Conservation (phyloP, 192 early-diverging fungal genomes). For the Coemansia sp. region DNA sequence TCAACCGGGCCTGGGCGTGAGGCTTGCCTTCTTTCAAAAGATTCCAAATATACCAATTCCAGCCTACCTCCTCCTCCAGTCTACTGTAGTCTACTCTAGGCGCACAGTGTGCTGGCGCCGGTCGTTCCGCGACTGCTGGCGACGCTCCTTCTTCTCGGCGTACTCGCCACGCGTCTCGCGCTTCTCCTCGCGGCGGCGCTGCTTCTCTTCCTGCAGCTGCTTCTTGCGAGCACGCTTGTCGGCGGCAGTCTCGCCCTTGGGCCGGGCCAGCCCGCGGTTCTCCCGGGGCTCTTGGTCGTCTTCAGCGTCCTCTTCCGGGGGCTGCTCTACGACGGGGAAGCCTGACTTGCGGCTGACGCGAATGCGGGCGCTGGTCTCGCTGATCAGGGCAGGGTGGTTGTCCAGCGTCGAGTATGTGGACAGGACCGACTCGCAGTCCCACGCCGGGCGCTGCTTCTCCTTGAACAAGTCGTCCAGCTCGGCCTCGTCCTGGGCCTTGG, state of each 20-base stretch:
- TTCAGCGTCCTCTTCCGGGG: conserved; percentile 14
- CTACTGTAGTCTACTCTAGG: neutral
- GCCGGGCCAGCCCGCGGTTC: conserved; percentile 69
- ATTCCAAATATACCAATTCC: too few relatives aligned
- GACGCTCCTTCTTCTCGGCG: conserved; percentile 40
- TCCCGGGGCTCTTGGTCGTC: conserved; percentile 19
- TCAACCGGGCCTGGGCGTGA: conserved; percentile 53
- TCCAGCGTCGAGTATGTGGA: conserved; percentile 91
- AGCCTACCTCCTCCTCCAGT: too few relatives aligned
- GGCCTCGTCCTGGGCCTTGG: conserved; percentile 31
- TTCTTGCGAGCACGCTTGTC: conserved; percentile 91
- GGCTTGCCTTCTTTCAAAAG: neutral
- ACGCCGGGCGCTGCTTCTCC: conserved; percentile 55
- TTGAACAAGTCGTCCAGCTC: conserved; percentile 52
- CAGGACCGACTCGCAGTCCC: conserved; percentile 91
- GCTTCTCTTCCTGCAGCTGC: conserved; percentile 73
- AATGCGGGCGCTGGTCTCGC: conserved; percentile 58
- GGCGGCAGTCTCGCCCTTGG: conserved; percentile 79
- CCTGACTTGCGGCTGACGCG: conserved; percentile 67
- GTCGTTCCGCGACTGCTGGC: conserved; percentile 43
- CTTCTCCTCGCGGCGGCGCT: conserved; percentile 39
- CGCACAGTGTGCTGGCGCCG: conserved; percentile 40
- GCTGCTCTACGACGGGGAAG: conserved; percentile 54
- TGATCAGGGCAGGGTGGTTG: conserved; percentile 82
- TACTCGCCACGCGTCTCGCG: conserved; percentile 29